phyloP scores from a whole-genome alignment of 495 filamentous ascomycete species.

The Neurospora sp. region DNA sequence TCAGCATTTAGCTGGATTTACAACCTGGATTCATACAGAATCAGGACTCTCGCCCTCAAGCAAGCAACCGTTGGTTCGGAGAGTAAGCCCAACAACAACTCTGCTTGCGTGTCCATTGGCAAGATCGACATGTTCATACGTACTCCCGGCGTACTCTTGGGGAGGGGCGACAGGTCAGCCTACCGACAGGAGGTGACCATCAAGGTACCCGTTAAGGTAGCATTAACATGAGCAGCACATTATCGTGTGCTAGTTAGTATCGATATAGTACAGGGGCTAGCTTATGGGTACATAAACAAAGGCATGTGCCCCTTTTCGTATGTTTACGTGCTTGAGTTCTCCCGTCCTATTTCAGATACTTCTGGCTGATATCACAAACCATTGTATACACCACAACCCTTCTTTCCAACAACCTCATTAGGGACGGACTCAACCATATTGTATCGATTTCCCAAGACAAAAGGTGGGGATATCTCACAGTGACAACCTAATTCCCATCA shows the following conservation, averaged over 20 bases:
- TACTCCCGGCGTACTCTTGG: neutral
- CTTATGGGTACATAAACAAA: neutral
- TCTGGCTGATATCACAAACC: neutral
- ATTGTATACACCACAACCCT: too few species aligned
- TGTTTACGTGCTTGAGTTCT: neutral
- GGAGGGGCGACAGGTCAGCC: neutral
- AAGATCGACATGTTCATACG: neutral
- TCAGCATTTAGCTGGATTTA: neutral
- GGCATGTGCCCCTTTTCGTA: neutral
- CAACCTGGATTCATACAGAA: neutral
- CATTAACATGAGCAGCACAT: neutral
- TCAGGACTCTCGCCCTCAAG: neutral
- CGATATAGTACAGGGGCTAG: neutral
- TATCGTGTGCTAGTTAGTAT: neutral
- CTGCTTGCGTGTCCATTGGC: neutral
- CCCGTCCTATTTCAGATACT: neutral
- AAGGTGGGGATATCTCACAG: neutral
- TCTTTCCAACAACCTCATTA: too few species aligned
- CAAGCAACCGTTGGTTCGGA: neutral
- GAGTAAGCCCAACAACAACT: neutral
- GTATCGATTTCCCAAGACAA: neutral
- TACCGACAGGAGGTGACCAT: neutral
- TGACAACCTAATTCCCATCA: neutral
- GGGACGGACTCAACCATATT: too few species aligned
- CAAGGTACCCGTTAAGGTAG: constrained; percentile 6